Percentiles rank a stretch among this genome's conserved stretches.
Conservation (phyloP, 2,329 filamentous ascomycete species). For the Neonectria ditissima region DNA sequence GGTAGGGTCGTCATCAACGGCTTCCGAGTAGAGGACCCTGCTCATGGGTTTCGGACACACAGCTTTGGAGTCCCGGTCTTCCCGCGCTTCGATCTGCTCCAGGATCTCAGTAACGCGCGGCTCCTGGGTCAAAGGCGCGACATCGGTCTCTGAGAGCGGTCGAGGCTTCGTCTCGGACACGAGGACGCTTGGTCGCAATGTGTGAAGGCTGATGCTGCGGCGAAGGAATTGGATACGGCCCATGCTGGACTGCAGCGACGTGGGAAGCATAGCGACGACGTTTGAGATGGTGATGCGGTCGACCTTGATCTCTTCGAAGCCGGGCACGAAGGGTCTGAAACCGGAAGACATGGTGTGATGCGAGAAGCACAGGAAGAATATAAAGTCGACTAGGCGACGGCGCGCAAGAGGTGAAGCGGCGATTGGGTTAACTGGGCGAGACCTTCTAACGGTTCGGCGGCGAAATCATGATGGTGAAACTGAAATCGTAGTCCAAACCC, state of each 20-base stretch:
- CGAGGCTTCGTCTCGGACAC: conserved; percentile 32
- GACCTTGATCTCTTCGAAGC: conserved; percentile 46
- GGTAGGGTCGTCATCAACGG: conserved; percentile 33
- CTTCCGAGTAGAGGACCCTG: conserved; percentile 43
- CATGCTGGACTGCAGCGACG: conserved; percentile 63
- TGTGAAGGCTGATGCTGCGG: conserved; percentile 52
- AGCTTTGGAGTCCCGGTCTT: conserved; percentile 22
- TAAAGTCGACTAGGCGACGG: not conserved
- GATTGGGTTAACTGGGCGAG: conserved; percentile 8
- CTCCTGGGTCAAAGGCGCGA: conserved; percentile 26
- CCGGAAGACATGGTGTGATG: conserved; percentile 32
- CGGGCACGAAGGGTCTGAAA: conserved; percentile 33
- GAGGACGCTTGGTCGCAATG: conserved; percentile 33
- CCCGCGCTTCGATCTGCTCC: conserved; percentile 18
- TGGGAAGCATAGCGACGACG: conserved; percentile 66
- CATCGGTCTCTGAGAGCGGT: conserved; percentile 37
- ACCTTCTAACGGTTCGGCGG: conserved; percentile 4
- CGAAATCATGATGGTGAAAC: conserved; percentile 31
- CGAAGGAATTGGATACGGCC: conserved; percentile 63
- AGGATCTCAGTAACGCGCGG: conserved; percentile 30
- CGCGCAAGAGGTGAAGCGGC: not conserved
- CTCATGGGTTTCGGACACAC: conserved; percentile 36
- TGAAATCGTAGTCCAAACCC: conserved; percentile 1
- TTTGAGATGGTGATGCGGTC: conserved; percentile 56
- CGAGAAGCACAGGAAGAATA: not conserved